Percentiles rank a stretch among this genome's conserved stretches.
phyloP scores from a whole-genome alignment of 1,139 yeast genomes.

The Taphrina populina region DNA sequence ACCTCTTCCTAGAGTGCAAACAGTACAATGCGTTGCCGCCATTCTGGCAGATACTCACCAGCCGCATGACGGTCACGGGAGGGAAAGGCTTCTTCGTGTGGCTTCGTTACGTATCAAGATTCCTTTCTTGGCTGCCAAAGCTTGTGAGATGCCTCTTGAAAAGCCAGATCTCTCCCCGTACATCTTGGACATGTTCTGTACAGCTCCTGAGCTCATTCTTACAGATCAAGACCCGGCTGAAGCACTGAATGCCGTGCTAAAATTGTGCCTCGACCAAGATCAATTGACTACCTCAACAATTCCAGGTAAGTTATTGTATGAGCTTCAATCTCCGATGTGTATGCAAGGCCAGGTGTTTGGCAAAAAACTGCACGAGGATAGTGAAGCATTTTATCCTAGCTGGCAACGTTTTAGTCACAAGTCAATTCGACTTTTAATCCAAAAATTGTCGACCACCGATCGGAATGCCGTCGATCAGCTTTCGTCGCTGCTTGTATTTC shows the following conservation, averaged over 20 bases:
- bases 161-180: not conserved
- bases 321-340: not conserved
- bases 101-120: conserved; percentile 6
- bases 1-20: not conserved
- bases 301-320: not conserved
- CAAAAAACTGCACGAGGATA: conserved; percentile 1
- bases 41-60: conserved; percentile 5
- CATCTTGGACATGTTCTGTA: conserved; percentile 9
- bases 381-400: conserved; percentile 1
- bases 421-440: not conserved
- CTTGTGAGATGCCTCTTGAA: not conserved
- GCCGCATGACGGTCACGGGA: not conserved
- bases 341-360: conserved; percentile 3
- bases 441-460: conserved; percentile 1
- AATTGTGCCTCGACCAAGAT: not conserved
- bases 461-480: not conserved
- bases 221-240: conserved; percentile 6
- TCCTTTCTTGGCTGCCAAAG: not conserved
- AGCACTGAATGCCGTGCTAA: conserved; percentile 1
- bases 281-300: not conserved
- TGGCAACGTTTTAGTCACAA: conserved; percentile 11
- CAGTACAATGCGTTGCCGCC: conserved; percentile 9
- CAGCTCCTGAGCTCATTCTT: conserved; percentile 14
- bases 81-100: conserved; percentile 6
- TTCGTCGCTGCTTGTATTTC: not conserved